Percentiles rank a stretch among this genome's conserved stretches.
Evolutionary conservation across 371 early-diverging fungal genomes (phyloP).

Genomic region (Massospora cicadina): DNA sequence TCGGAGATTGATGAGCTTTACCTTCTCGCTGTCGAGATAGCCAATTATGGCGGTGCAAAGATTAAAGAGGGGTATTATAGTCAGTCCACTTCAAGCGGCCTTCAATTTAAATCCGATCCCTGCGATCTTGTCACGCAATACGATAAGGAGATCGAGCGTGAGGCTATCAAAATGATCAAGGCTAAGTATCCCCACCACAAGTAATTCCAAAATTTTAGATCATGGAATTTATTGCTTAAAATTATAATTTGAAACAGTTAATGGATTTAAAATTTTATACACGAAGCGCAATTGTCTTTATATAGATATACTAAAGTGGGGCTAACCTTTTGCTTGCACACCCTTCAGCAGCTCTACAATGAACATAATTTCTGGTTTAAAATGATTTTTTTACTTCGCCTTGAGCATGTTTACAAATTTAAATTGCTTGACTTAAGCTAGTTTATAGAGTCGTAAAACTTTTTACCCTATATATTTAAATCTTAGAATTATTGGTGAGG

Average conservation of each 20-base stretch:
- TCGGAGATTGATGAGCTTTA: background rate
- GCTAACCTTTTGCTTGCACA: too few species aligned
- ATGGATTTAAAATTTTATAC: too few species aligned
- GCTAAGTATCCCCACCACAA: conserved; percentile 40
- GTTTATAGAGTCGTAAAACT: too few species aligned
- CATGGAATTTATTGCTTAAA: background rate
- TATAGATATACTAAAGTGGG: too few species aligned
- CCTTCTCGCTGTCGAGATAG: background rate
- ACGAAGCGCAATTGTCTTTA: too few species aligned
- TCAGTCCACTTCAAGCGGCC: background rate
- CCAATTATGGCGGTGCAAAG: conserved; percentile 1
- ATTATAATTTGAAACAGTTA: too few species aligned
- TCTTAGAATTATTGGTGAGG: conserved; percentile 66
- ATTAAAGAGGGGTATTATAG: conserved; percentile 8
- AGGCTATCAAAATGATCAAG: conserved; percentile 35
- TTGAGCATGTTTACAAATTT: too few species aligned
- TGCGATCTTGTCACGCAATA: conserved; percentile 72
- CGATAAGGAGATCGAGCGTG: conserved; percentile 61
- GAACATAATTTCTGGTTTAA: background rate
- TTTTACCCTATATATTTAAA: background rate
- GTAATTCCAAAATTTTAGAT: conserved; percentile 18
- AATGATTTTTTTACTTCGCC: background rate
- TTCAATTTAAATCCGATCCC: conserved; percentile 35
- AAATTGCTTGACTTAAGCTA: too few species aligned
- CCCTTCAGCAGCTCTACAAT: too few species aligned